phyloP scores from a whole-genome alignment of 805 yeast species.

The Kockiozyma suomiensis region DNA sequence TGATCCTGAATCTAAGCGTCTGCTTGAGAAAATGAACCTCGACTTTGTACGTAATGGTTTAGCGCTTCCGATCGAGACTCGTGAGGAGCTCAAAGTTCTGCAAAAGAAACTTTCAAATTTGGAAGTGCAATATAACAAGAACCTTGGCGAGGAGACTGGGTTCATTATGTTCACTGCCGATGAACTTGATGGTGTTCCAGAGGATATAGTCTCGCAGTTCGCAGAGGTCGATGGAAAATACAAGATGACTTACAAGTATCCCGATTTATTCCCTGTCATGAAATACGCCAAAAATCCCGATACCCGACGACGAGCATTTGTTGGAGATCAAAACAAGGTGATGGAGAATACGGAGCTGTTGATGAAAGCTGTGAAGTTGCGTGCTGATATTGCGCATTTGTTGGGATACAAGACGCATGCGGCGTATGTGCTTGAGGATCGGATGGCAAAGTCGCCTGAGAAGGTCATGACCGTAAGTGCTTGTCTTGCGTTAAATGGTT shows the following conservation, averaged over 20 bases:
- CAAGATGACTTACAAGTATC: constrained; percentile 80
- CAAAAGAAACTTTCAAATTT: constrained; percentile 62
- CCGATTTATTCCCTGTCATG: constrained; percentile 74
- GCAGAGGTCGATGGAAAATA: constrained; percentile 51
- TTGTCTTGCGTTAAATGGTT: too few species aligned
- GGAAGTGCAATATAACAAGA: constrained; percentile 60
- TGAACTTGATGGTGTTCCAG: constrained; percentile 75
- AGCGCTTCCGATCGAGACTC: constrained; percentile 56
- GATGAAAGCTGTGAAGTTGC: constrained; percentile 58
- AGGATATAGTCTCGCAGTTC: constrained; percentile 60
- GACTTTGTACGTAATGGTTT: constrained; percentile 71
- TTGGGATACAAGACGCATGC: constrained; percentile 73
- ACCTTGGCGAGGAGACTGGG: constrained; percentile 52
- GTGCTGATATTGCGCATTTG: constrained; percentile 62
- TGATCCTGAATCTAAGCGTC: constrained; percentile 59
- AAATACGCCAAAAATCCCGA: constrained; percentile 65
- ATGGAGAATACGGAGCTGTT: constrained; percentile 66
- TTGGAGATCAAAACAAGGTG: constrained; percentile 69
- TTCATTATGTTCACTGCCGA: constrained; percentile 60
- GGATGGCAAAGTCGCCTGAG: constrained; percentile 75
- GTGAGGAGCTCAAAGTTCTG: constrained; percentile 60
- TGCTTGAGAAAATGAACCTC: constrained; percentile 57
- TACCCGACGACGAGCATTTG: constrained; percentile 67
- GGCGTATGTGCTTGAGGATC: constrained; percentile 69
- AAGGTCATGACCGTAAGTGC: constrained; percentile 49